Conservation (phyloP, 129 eudicot species). For the Daucus carota region DNA sequence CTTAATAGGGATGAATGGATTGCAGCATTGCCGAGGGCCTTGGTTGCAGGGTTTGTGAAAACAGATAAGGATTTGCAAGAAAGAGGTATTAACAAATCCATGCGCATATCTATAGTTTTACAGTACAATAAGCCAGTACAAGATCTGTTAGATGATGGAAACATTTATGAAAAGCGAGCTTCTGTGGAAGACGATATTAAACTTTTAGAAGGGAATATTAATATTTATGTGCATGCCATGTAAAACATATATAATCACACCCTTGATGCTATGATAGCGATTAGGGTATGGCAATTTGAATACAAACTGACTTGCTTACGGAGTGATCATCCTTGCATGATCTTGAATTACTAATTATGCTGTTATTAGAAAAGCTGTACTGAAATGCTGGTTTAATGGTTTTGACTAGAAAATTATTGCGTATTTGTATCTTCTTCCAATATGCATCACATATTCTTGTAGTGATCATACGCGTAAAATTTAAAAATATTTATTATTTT, state of each 20-base stretch:
- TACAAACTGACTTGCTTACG: neutral
- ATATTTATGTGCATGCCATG: neutral
- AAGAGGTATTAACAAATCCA: constrained; percentile 43
- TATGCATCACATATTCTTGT: neutral
- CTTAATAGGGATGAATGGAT: constrained; percentile 94
- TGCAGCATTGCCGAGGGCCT: constrained; percentile 85
- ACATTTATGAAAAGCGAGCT: neutral
- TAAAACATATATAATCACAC: neutral
- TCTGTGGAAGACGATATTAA: neutral
- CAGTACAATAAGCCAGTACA: neutral
- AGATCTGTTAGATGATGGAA: neutral
- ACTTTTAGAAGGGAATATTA: neutral
- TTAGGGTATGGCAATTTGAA: neutral
- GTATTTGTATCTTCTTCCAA: neutral
- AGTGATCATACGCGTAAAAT: neutral
- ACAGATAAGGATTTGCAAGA: constrained; percentile 94
- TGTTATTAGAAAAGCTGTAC: neutral
- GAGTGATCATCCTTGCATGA: neutral
- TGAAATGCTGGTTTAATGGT: neutral
- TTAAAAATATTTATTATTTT: neutral
- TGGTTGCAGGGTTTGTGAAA: constrained; percentile 98
- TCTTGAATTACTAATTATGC: neutral
- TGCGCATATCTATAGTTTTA: neutral
- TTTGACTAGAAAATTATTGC: neutral
- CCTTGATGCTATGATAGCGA: neutral